These are phyloP conservation scores for Penicillium sp. DNA, from an alignment of 2,329 filamentous ascomycete genomes.

Conservation along the genomic window DNA sequence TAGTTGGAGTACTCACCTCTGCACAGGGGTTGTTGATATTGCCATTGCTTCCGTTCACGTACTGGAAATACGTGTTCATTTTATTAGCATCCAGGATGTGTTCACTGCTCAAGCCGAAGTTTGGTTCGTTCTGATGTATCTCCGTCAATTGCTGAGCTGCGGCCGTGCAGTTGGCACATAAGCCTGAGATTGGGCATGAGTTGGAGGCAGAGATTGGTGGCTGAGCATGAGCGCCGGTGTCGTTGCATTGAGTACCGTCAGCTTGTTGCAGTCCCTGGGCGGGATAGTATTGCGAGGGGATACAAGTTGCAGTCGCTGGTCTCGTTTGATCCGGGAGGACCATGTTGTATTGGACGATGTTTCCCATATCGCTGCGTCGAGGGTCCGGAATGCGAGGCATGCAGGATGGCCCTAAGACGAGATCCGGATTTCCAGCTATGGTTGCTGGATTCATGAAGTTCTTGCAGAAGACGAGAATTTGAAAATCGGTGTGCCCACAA, in stretches of 20 bases:
- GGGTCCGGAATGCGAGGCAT: neutral
- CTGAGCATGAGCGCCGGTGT: neutral
- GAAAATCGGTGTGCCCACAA: constrained; percentile 6
- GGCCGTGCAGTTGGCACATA: neutral
- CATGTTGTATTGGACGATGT: neutral
- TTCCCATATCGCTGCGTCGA: neutral
- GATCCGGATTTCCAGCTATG: neutral
- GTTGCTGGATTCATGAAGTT: neutral
- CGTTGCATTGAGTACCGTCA: neutral
- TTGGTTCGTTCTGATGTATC: neutral
- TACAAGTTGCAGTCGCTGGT: neutral
- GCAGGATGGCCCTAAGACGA: neutral
- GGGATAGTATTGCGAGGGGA: neutral
- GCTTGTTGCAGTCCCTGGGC: neutral
- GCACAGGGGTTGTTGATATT: neutral
- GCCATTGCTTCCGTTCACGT: neutral
- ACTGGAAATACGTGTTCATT: neutral
- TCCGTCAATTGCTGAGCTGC: neutral
- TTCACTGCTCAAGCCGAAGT: neutral
- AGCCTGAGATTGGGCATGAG: neutral
- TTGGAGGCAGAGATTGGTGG: too few relatives aligned
- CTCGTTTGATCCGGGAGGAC: neutral
- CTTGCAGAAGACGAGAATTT: neutral
- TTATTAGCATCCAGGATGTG: neutral
- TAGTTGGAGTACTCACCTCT: neutral